Base-by-base conservation (phyloP, 179 eudicot species). In the Beta corolliflora region DNA sequence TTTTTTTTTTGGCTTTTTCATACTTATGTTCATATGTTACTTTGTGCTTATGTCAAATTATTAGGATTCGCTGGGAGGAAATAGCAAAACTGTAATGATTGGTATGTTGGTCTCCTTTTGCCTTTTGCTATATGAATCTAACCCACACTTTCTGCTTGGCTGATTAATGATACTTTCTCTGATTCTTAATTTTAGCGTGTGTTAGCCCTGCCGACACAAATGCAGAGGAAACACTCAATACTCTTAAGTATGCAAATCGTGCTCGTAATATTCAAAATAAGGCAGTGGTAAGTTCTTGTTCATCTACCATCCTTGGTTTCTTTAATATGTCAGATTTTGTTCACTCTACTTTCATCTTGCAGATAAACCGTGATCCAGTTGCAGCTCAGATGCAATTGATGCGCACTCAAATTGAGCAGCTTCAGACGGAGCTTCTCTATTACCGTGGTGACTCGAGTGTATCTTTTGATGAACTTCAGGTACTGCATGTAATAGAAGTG, bases 261-360 rank as follows among this genome's bases (percentile, higher is more conserved):
- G 97, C 99, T 86, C 98, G 99, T 45, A 97, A 97, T 79, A 97
- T 97, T 76, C 98, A 95, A 74, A 97, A 97, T 79, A 97, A 95
- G 88, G 99, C 99, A 83, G 87, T 97, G 80, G 99, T 97, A 87
- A 89, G 97, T 78, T 80, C 46, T 36, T 41, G 41, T 71, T 31
- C 5, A 44, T 0, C 54, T 69, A 59, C 67, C 25, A 45, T 56
- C 36, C 8, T 50, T 19, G 41, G n/a, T 12, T 41, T 41, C 45
- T 45, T n/a, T 53, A 44, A 19, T 64, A 73, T 21, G 16, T 71
- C 55, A n/a, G 60, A 13, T 46, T 41, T 19, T 13, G 11, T 73
- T 83, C 16, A 58, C 29, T 44, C 60, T 75, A 7, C 23, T 76
- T 81, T 82, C 48, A 72, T 79, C 73, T 73, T 86, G 79, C 81